Evolutionary conservation across 495 filamentous ascomycete genomes (phyloP), one percentile per base, ranked within the genome.

Genomic region (Jackrogersella multiformis): DNA sequence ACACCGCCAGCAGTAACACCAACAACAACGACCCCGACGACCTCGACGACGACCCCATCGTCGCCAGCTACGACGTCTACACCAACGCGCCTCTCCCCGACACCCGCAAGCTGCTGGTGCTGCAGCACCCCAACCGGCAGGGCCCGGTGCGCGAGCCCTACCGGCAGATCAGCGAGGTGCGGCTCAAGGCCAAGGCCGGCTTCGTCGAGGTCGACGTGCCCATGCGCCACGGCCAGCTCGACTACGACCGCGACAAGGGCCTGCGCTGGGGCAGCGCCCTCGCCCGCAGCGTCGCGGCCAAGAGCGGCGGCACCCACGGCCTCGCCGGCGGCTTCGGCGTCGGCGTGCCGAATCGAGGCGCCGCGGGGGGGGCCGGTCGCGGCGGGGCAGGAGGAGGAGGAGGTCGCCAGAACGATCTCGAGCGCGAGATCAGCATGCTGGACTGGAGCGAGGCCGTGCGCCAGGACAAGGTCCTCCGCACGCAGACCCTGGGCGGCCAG

Each of bases 141-240:
- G 69, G 76, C 38, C 69, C 71, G 1, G 49, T 69, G 44, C 77
- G 76, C 26, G 39, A 55, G 5, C 67, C 78, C 23, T 67, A 71
- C 57, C 7, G 13, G 0, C 52, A 57, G 26, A 30, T 75, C 61
- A 68, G 56, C 36, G 78, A 76, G 57, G 68, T 84, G 51, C 81
- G 81, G 55, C 35, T 82, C 26, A 84, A 84, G 76, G 73, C 72
- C 57, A 44, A 66, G 26, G 73, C 76, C 0, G 81, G 81, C 72
- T 80, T 83, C 73, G 56, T 79, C 69, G 81, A 84, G 68, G 74
- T 84, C 36, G 81, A 84, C 74, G 74, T 79, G 46, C 81, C 81
- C 21, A 54, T 81, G 54, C 70, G 75, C 67, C 77, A 76, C 41
- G 54, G 61, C 26, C 63, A 66, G 38, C 66, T 67, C n/a, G 75